Evolutionary conservation across 176 grass and related monocot species (phyloP).

Genomic region (Panicum miliaceum): DNA sequence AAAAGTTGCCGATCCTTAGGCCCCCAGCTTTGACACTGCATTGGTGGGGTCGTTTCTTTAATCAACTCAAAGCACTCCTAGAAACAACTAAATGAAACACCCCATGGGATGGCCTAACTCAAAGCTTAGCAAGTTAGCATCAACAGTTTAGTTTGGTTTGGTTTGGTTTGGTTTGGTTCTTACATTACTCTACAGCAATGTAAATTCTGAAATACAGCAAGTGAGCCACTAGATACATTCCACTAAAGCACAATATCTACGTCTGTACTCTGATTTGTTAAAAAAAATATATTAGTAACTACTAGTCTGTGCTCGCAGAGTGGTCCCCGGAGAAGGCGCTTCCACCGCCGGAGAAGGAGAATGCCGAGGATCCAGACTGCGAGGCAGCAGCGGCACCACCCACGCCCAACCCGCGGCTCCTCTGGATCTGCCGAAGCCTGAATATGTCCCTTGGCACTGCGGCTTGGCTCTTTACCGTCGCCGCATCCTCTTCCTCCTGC

Average conservation of each 20-base stretch:
- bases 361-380: constrained; percentile 79
- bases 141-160: too few species aligned
- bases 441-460: constrained; percentile 77
- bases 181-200: neutral
- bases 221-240: neutral
- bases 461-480: constrained; percentile 57
- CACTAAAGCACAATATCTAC: neutral
- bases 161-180: neutral
- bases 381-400: constrained; percentile 26
- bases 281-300: neutral
- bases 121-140: neutral
- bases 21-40: too few species aligned
- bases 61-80: too few species aligned
- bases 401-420: constrained; percentile 47
- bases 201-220: neutral
- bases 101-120: neutral
- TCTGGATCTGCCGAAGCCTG: constrained; percentile 89
- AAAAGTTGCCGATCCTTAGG: too few species aligned
- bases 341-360: constrained; percentile 62
- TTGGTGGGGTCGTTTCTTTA: too few species aligned
- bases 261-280: too few species aligned
- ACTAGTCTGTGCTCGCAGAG: constrained; percentile 74
- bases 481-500: constrained; percentile 80
- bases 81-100: too few species aligned
- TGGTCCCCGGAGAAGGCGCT: constrained; percentile 82